Evolutionary conservation across 257 asterid genomes (phyloP).

Genomic region (Hygrophila difformis): DNA sequence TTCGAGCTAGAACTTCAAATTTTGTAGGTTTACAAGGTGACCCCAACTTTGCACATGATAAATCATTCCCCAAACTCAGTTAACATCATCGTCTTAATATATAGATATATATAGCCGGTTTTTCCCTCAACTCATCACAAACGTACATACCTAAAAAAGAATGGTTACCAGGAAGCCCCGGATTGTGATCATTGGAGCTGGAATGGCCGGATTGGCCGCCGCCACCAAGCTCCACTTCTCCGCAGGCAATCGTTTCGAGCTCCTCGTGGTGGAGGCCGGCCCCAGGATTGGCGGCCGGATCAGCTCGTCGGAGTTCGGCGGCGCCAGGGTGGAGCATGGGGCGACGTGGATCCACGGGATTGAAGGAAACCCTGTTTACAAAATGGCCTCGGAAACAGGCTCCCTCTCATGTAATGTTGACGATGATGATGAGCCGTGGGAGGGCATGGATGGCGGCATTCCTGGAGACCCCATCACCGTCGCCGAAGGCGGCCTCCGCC

Average conservation of each 20-base stretch:
- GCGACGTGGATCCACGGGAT: slow-evolving; percentile 98
- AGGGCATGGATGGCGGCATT: slow-evolving; percentile 58
- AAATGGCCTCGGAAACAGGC: slow-evolving; percentile 42
- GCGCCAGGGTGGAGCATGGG: slow-evolving; percentile 79
- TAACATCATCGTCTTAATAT: too few relatives aligned
- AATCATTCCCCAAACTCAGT: too few relatives aligned
- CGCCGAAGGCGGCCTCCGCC: slow-evolving; percentile 58
- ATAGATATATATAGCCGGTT: too few relatives aligned
- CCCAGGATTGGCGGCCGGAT: slow-evolving; percentile 74
- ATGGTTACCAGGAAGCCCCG: slow-evolving; percentile 37
- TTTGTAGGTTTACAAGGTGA: too few relatives aligned
- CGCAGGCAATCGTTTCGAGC: slow-evolving; percentile 36
- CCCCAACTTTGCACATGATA: too few relatives aligned
- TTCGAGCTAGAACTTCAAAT: too few relatives aligned
- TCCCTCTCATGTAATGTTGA: too few relatives aligned
- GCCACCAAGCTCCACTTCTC: slow-evolving; percentile 62
- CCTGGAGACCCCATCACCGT: slow-evolving; percentile 39
- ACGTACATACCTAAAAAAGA: too few relatives aligned
- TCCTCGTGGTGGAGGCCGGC: slow-evolving; percentile 68
- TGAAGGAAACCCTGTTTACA: slow-evolving; percentile 62
- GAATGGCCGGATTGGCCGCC: slow-evolving; percentile 86
- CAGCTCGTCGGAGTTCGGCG: slow-evolving; percentile 54
- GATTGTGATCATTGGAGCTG: slow-evolving; percentile 82
- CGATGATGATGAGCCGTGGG: slow-evolving; percentile 69
- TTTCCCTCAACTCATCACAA: too few relatives aligned